These are phyloP conservation scores for Lactarius hengduanensis DNA, from an alignment of 768 basidiomycete species.

Conservation along the genomic window DNA sequence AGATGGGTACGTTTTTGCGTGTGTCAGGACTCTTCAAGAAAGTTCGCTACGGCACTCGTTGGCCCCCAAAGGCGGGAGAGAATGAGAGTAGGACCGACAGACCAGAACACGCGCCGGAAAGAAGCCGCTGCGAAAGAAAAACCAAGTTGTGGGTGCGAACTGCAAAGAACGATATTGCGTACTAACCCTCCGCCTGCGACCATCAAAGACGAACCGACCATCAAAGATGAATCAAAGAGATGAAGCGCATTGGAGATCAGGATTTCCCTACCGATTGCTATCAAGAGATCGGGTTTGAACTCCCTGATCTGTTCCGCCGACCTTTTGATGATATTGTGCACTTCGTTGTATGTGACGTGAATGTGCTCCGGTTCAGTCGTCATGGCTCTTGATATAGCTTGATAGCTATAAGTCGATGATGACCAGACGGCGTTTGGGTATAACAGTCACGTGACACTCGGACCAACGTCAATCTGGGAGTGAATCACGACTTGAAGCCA, in stretches of 20 bases:
- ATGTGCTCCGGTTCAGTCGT: slow-evolving; percentile 52
- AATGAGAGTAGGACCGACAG: neutral
- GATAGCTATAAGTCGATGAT: neutral
- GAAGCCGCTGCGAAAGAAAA: slow-evolving; percentile 64
- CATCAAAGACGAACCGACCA: neutral
- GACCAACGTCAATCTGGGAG: neutral
- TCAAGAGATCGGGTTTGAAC: slow-evolving; percentile 84
- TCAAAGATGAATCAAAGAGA: neutral
- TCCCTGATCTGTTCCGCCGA: slow-evolving; percentile 63
- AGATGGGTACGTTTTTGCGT: slow-evolving; percentile 84
- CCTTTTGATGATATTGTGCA: slow-evolving; percentile 82
- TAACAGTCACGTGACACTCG: slow-evolving; percentile 1
- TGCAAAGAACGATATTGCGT: slow-evolving; percentile 8
- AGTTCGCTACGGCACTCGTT: slow-evolving; percentile 55
- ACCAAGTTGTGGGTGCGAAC: slow-evolving; percentile 26
- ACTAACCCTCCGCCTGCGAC: slow-evolving; percentile 77
- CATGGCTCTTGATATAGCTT: slow-evolving; percentile 22
- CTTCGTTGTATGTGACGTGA: slow-evolving; percentile 85
- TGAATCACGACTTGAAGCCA: too few species aligned
- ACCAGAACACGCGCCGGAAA: slow-evolving; percentile 92
- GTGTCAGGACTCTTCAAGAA: slow-evolving; percentile 71
- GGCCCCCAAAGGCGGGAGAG: neutral
- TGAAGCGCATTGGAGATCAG: slow-evolving; percentile 1
- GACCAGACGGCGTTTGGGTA: too few species aligned
- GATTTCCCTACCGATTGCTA: slow-evolving; percentile 67